Percentiles rank a stretch among this genome's conserved stretches.
Evolutionary conservation across 257 asterid species (phyloP).

Genomic region (Striga asiatica): DNA sequence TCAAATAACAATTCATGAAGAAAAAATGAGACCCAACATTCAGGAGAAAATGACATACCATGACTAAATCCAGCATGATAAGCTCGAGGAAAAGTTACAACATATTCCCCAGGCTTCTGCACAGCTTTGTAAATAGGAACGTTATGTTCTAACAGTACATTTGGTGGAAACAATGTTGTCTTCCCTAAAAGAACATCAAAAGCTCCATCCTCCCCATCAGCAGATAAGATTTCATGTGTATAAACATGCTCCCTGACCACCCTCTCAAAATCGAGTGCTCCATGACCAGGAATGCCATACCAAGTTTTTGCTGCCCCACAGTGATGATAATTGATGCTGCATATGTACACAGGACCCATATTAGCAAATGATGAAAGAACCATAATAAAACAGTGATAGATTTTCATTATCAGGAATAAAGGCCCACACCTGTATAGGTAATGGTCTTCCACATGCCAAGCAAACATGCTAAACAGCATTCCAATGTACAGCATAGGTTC

Average conservation of each 20-base stretch:
- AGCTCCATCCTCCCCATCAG: conserved; percentile 94
- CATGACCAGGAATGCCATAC: conserved; percentile 96
- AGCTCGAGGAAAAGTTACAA: conserved; percentile 90
- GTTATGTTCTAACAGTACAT: conserved; percentile 53
- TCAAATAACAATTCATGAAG: not conserved
- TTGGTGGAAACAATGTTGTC: conserved; percentile 94
- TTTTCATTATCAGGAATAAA: not conserved
- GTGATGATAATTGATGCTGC: conserved; percentile 90
- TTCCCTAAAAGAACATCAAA: conserved; percentile 90
- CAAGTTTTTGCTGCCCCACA: conserved; percentile 98
- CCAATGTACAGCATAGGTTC: conserved; percentile 99
- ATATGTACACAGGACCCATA: conserved; percentile 11
- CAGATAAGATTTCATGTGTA: conserved; percentile 53
- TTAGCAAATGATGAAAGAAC: conserved; percentile 8
- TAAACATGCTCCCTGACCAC: conserved; percentile 77
- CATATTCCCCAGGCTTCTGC: conserved; percentile 90
- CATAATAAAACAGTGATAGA: not conserved
- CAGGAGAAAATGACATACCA: conserved; percentile 35
- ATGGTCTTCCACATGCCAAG: conserved; percentile 99
- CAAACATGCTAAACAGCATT: conserved; percentile 96
- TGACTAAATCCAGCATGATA: conserved; percentile 99
- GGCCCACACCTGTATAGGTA: conserved; percentile 67
- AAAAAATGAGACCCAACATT: not conserved
- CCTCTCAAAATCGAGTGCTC: conserved; percentile 79
- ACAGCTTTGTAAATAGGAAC: conserved; percentile 93